Evolutionary conservation across 257 asterid species (phyloP), one percentile per base, ranked within the genome.

Genomic region (Solanum pinnatisectum): DNA sequence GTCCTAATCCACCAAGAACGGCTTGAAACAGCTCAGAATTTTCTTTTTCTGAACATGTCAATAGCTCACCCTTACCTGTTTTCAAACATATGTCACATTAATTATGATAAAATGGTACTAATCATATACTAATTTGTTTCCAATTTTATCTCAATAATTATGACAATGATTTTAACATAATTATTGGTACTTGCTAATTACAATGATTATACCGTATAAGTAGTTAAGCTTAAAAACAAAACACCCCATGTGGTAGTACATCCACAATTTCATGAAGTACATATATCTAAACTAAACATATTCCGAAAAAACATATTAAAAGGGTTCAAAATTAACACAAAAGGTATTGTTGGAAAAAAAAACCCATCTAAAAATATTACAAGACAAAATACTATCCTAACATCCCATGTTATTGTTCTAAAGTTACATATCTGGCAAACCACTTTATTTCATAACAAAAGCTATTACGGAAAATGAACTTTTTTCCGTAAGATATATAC

Each of bases 1-100:
- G 98, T 35, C 98, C 98, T 59, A 94, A 86, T 49, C 98, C 98
- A 36, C 98, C 98, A 74, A 95, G 98, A 87, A 92, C 97, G 71
- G 92, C 95, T 67, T 95, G 91, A 88, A 90, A 95, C 70, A 95
- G 88, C 71, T 94, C 96, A 13, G 95, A 87, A 52, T 94, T 93
- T 20, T 89, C 78, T 68, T 92, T 90, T 86, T 92, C 83, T 2
- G 97, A 94, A 90, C 98, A 95, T 77, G 93, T 94, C 74, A 91
- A 18, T 49, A 94, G 71, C 89, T 94, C 98, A 20, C 98, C 98
- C 83, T 94, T 95, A 18, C 98, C 98, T 95, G 94, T 90, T 91
- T 79, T 18, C 68, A 42, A 37, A 76, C 78, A 79, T n/a, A 10
- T 20, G 56, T 88, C 65, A 52, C 73, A n/a, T 49, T 83, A 65